A percentile compares a stretch with the other conserved stretches of the same genome.
Evolutionary conservation across 2,329 filamentous ascomycete species (phyloP).

Genomic region (Penicillium aurantiogriseum): DNA sequence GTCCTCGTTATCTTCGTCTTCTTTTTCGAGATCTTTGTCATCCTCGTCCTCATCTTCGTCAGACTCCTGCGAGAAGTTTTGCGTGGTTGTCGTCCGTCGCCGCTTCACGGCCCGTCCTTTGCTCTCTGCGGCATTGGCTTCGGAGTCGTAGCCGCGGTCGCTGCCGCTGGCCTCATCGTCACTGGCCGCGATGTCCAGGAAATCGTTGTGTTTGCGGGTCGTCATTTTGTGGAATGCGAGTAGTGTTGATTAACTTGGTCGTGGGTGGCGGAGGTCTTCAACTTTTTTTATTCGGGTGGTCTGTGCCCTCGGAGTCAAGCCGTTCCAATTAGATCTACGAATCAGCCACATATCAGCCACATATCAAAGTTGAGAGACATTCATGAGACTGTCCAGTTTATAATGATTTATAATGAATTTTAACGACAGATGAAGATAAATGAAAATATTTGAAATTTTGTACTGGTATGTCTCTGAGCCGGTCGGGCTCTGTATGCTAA

Average conservation of each 20-base stretch:
- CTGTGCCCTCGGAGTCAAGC: conserved; percentile 11
- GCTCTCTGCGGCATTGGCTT: conserved; percentile 40
- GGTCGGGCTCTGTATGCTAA: conserved; percentile 16
- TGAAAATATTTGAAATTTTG: neutral
- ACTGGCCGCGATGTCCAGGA: conserved; percentile 36
- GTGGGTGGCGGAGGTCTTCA: neutral
- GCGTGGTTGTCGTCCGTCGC: conserved; percentile 28
- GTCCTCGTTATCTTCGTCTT: conserved; percentile 10
- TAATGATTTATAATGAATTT: neutral
- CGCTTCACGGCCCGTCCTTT: conserved; percentile 39
- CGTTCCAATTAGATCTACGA: neutral
- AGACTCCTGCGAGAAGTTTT: conserved; percentile 38
- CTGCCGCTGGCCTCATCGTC: conserved; percentile 36
- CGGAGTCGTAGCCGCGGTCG: conserved; percentile 47
- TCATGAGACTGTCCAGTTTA: neutral
- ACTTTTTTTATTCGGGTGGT: conserved; percentile 16
- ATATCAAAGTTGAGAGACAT: neutral
- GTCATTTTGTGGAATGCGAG: conserved; percentile 30
- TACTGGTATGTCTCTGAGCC: conserved; percentile 14
- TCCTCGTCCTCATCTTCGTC: conserved; percentile 44
- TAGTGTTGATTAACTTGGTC: neutral
- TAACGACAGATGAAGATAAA: neutral
- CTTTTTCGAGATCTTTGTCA: conserved; percentile 9
- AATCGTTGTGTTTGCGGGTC: conserved; percentile 41
- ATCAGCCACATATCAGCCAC: neutral